Conservation (phyloP, 1,284 basidiomycete species). For the Ganoderma leucocontextum region DNA sequence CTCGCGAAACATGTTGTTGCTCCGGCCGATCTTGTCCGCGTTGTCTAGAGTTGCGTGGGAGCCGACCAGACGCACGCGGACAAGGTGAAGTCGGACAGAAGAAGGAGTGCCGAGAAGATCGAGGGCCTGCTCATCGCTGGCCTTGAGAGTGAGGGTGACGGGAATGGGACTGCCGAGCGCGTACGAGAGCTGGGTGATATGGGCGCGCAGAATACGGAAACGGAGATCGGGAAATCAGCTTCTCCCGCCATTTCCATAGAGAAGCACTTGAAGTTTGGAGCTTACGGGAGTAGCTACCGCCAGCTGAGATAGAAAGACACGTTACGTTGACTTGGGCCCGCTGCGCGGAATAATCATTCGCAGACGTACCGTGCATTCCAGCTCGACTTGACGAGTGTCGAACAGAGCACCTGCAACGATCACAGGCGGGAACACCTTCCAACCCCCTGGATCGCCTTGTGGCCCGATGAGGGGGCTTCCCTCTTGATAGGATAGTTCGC, state of each 20-base stretch:
- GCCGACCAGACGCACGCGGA: constrained; percentile 52
- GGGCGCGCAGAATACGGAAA: background rate
- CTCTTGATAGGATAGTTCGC: constrained; percentile 43
- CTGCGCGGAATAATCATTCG: background rate
- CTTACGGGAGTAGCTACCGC: constrained; percentile 63
- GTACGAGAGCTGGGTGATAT: constrained; percentile 51
- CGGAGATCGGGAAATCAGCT: constrained; percentile 6
- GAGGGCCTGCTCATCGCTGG: constrained; percentile 55
- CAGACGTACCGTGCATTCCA: constrained; percentile 50
- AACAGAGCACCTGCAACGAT: constrained; percentile 43
- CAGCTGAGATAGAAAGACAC: constrained; percentile 46
- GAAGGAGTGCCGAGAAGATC: constrained; percentile 55
- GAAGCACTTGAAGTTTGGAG: constrained; percentile 8
- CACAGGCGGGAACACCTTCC: constrained; percentile 43
- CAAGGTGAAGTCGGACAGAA: constrained; percentile 44
- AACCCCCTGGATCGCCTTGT: constrained; percentile 45
- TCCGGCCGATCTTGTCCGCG: constrained; percentile 44
- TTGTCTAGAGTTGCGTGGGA: constrained; percentile 52
- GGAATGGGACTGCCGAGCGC: constrained; percentile 59
- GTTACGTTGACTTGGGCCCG: background rate
- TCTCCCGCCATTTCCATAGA: background rate
- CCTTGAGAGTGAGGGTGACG: constrained; percentile 52
- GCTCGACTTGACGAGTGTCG: constrained; percentile 44
- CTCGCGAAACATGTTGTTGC: constrained; percentile 56
- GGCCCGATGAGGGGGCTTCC: constrained; percentile 42